A percentile compares a stretch with the other conserved stretches of the same genome.
Evolutionary conservation across 179 eudicot genomes (phyloP).

Genomic region (Camellia oleifera): DNA sequence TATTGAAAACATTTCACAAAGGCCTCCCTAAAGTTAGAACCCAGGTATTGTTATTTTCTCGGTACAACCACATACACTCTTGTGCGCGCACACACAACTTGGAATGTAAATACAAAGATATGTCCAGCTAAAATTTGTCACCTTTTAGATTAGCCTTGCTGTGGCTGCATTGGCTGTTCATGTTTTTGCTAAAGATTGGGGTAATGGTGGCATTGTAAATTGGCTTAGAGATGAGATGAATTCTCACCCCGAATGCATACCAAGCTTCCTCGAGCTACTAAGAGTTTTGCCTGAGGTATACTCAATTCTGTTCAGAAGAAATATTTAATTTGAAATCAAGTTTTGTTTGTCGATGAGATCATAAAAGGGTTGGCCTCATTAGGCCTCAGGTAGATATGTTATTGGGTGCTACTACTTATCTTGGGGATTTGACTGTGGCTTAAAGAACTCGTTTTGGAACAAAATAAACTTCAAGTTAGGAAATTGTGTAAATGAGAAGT

Average conservation of each 20-base stretch:
- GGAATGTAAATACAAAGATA: neutral
- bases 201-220: conserved; percentile 81
- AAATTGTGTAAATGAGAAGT: neutral
- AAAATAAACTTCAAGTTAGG: neutral
- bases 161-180: conserved; percentile 99
- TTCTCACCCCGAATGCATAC: conserved; percentile 76
- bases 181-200: conserved; percentile 95
- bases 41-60: conserved; percentile 56
- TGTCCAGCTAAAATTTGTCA: conserved; percentile 16
- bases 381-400: neutral
- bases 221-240: conserved; percentile 96
- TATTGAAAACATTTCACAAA: conserved; percentile 75
- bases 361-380: neutral
- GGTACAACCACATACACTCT: neutral
- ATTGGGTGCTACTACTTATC: neutral
- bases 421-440: neutral
- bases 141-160: conserved; percentile 87
- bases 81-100: neutral
- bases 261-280: conserved; percentile 90
- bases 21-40: conserved; percentile 97
- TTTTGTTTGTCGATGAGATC: neutral
- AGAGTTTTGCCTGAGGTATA: conserved; percentile 97
- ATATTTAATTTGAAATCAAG: neutral
- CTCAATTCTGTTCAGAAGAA: neutral
- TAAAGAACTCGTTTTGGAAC: neutral